Evolutionary conservation across 1,139 yeast species (phyloP).

Genomic region (Zygotorulaspora mrakii): DNA sequence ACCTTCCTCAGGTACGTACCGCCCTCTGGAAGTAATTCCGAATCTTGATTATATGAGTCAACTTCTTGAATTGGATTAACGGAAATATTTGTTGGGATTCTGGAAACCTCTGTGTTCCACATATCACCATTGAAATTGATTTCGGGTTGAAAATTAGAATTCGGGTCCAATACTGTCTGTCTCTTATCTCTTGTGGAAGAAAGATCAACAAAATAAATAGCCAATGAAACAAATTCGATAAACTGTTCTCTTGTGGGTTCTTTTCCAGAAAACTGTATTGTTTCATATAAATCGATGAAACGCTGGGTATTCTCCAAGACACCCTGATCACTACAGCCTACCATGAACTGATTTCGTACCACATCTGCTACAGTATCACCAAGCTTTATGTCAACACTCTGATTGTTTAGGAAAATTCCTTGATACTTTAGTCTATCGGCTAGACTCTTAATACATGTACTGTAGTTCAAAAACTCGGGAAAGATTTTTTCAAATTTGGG

Average conservation of each 20-base stretch:
- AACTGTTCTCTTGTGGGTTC: conserved; percentile 60
- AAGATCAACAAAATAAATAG: conserved; percentile 35
- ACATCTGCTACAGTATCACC: conserved; percentile 30
- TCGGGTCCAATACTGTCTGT: conserved; percentile 6
- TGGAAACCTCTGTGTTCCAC: conserved; percentile 11
- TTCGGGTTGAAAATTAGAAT: conserved; percentile 14
- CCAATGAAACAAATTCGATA: conserved; percentile 52
- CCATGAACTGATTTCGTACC: conserved; percentile 23
- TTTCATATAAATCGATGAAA: conserved; percentile 62
- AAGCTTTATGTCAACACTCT: conserved; percentile 17
- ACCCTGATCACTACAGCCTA: conserved; percentile 14
- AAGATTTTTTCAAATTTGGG: conserved; percentile 24
- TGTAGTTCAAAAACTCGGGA: conserved; percentile 33
- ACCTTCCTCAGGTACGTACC: conserved; percentile 12
- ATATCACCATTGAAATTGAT: conserved; percentile 13
- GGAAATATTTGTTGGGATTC: conserved; percentile 6
- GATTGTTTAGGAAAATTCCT: conserved; percentile 28
- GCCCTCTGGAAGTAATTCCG: conserved; percentile 12
- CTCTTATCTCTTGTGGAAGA: conserved; percentile 18
- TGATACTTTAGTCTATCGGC: conserved; percentile 34
- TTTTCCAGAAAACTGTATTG: conserved; percentile 61
- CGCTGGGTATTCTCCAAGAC: conserved; percentile 32
- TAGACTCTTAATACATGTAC: conserved; percentile 30
- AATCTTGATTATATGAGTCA: conserved; percentile 6
- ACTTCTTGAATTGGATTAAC: conserved; percentile 3